A percentile compares a stretch with the other conserved stretches of the same genome.
Evolutionary conservation across 1,284 basidiomycete species (phyloP).

Genomic region (Bjerkandera adusta): DNA sequence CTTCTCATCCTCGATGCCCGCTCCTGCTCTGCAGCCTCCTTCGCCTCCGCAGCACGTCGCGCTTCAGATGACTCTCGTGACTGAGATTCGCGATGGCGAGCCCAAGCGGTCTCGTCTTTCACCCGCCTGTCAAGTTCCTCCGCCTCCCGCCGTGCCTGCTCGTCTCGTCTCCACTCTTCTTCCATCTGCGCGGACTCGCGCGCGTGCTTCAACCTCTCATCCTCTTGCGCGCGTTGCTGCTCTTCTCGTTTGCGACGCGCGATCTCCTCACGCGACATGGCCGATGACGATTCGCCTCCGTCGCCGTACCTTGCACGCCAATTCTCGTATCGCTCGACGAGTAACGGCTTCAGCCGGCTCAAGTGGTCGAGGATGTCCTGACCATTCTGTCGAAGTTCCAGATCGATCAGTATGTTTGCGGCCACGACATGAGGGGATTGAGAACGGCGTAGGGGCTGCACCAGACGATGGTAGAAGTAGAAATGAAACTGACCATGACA

Average conservation of each 20-base stretch:
- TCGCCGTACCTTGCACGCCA: conserved; percentile 27
- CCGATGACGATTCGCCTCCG: conserved; percentile 21
- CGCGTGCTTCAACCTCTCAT: conserved; percentile 35
- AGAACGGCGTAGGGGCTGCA: neutral
- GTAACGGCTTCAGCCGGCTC: conserved; percentile 33
- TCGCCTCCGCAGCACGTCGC: conserved; percentile 23
- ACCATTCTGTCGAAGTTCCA: conserved; percentile 52
- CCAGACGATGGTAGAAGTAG: conserved; percentile 4
- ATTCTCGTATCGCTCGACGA: conserved; percentile 35
- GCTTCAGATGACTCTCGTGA: conserved; percentile 23
- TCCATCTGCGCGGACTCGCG: conserved; percentile 38
- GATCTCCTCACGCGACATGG: conserved; percentile 28
- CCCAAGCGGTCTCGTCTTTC: conserved; percentile 22
- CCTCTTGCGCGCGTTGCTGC: conserved; percentile 24
- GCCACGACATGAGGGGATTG: neutral
- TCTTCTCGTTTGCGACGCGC: conserved; percentile 24
- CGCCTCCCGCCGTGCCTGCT: conserved; percentile 21
- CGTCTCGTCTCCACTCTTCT: conserved; percentile 28
- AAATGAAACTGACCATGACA: conserved; percentile 41
- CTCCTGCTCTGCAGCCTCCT: conserved; percentile 27
- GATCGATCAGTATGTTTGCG: conserved; percentile 9
- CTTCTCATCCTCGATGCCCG: conserved; percentile 18
- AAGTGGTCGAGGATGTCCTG: conserved; percentile 55
- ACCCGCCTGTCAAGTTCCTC: conserved; percentile 24
- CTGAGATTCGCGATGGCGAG: conserved; percentile 19